Evolutionary conservation across 2,329 filamentous ascomycete species (phyloP).

Genomic region (Arachnopeziza araneosa): DNA sequence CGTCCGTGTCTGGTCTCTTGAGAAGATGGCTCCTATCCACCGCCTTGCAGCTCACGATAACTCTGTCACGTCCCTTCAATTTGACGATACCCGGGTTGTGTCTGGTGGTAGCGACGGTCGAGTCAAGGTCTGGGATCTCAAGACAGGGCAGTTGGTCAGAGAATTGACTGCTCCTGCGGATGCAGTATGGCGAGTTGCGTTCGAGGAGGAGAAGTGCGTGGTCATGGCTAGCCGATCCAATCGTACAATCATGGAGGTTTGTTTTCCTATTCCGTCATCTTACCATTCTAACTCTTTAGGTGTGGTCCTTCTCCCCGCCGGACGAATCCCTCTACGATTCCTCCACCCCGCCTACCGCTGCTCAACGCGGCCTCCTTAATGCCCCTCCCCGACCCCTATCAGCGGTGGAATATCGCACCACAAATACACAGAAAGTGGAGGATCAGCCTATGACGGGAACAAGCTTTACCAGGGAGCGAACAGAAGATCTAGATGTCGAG

Average conservation of each 20-base stretch:
- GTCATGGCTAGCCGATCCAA: constrained; percentile 82
- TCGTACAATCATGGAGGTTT: constrained; percentile 95
- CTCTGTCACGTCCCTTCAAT: constrained; percentile 94
- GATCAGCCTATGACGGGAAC: constrained; percentile 26
- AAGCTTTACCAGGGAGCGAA: not conserved
- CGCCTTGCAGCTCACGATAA: constrained; percentile 95
- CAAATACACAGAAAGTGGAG: constrained; percentile 2
- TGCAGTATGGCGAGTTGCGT: constrained; percentile 95
- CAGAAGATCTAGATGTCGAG: constrained; percentile 21
- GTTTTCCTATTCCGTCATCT: constrained; percentile 28
- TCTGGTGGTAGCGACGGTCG: constrained; percentile 95
- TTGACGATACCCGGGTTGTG: constrained; percentile 91
- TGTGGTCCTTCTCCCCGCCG: constrained; percentile 91
- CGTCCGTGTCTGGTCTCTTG: constrained; percentile 91
- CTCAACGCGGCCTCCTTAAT: constrained; percentile 20
- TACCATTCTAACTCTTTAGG: constrained; percentile 46
- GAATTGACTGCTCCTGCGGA: constrained; percentile 90
- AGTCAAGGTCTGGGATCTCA: constrained; percentile 97
- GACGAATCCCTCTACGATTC: constrained; percentile 52
- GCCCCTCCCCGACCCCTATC: constrained; percentile 26
- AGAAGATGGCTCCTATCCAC: constrained; percentile 87
- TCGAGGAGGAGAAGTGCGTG: constrained; percentile 97
- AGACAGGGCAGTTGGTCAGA: constrained; percentile 82
- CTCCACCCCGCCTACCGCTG: constrained; percentile 23
- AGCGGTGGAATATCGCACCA: constrained; percentile 27